These are phyloP conservation scores for Zygoascus ofunaensis DNA, from an alignment of 805 yeast genomes.

Conservation along the genomic window DNA sequence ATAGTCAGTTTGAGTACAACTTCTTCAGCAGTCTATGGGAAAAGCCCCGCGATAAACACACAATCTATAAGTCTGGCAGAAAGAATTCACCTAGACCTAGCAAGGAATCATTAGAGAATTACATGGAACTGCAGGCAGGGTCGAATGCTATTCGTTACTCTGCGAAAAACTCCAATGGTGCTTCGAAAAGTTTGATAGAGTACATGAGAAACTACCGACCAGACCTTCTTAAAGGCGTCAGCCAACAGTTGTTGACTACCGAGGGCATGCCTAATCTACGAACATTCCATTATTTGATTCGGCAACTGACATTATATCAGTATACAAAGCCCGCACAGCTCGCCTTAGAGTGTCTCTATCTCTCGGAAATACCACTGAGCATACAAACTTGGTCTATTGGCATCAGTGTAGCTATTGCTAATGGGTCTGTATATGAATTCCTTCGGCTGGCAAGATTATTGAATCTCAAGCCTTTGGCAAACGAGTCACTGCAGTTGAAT, in stretches of 20 bases:
- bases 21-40: not conserved
- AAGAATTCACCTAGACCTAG: not conserved
- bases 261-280: slow-evolving; percentile 19
- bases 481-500: not conserved
- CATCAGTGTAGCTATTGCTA: slow-evolving; percentile 10
- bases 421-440: slow-evolving; percentile 8
- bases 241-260: slow-evolving; percentile 16
- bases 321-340: slow-evolving; percentile 20
- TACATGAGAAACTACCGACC: slow-evolving; percentile 9
- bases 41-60: no score
- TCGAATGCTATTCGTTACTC: slow-evolving; percentile 1
- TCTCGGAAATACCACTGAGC: slow-evolving; percentile 15
- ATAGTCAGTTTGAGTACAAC: not conserved
- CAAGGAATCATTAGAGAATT: not conserved
- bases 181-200: slow-evolving; percentile 1
- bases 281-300: slow-evolving; percentile 20
- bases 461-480: slow-evolving; percentile 1
- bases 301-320: slow-evolving; percentile 16
- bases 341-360: slow-evolving; percentile 21
- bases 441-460: slow-evolving; percentile 7
- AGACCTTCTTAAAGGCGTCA: slow-evolving; percentile 15
- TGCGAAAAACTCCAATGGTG: slow-evolving; percentile 3
- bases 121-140: slow-evolving; percentile 4
- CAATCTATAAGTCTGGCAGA: not conserved
- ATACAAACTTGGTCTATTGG: slow-evolving; percentile 12